Conservation (phyloP, 371 early-diverging fungal genomes). For the Conidiobolus incongruus region DNA sequence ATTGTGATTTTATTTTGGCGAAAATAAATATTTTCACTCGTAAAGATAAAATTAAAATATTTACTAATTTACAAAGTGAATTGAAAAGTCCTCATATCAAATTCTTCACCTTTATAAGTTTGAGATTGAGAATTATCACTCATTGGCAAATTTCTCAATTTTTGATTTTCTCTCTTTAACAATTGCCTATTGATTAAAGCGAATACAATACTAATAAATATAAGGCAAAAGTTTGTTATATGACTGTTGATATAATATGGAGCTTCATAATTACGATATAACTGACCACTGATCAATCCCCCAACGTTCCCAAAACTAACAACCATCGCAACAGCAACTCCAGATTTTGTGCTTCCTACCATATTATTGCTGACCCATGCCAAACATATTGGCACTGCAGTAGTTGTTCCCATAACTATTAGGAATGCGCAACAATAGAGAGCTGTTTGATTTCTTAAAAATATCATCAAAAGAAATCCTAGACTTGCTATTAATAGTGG, state of each 20-base stretch:
- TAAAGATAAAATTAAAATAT: too few species aligned
- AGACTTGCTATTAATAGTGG: conserved; percentile 8
- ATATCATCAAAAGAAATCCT: conserved; percentile 47
- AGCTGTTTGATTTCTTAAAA: conserved; percentile 16
- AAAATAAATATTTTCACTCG: too few species aligned
- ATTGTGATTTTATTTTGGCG: too few species aligned
- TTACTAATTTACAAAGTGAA: too few species aligned
- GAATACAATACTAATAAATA: not conserved
- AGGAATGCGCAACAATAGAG: conserved; percentile 23
- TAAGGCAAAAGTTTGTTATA: not conserved
- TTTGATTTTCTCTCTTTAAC: not conserved
- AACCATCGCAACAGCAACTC: conserved; percentile 27
- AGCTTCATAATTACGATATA: not conserved
- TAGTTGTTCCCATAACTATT: conserved; percentile 28
- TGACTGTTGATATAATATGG: not conserved
- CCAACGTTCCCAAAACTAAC: conserved; percentile 37
- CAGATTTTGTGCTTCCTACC: conserved; percentile 37
- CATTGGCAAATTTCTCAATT: too few species aligned
- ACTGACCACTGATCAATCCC: conserved; percentile 11
- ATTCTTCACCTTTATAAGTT: too few species aligned
- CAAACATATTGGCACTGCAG: conserved; percentile 26
- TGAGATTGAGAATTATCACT: too few species aligned
- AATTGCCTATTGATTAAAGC: not conserved
- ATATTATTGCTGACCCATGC: conserved; percentile 34
- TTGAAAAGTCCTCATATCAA: too few species aligned